Evolutionary conservation across 2,329 filamentous ascomycete species (phyloP), one percentile per base, ranked within the genome.

Genomic region (Penicillium frequentans): DNA sequence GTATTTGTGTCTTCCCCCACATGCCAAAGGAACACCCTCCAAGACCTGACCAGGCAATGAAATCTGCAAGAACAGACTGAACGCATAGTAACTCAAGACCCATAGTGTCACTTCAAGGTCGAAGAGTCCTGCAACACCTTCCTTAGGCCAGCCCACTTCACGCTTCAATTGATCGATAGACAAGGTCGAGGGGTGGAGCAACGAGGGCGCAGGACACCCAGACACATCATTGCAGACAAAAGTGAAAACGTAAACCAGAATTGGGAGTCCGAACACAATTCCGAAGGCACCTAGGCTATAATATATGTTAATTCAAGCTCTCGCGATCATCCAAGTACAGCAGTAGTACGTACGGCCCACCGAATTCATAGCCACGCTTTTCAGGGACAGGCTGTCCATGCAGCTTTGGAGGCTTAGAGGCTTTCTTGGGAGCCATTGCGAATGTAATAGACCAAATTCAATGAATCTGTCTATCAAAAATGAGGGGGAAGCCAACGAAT

Each of bases 211-310:
- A 47, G 93, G 95, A 71, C 95, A 98, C 57, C 95, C 93, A 9
- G 91, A 89, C 62, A 96, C 81, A 73, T 98, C 93, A 78, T 97
- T 98, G 83, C 93, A 97, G 68, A 89, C 81, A 71, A 97, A 96
- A 47, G 87, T 83, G 70, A 93, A 88, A 66, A 87, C 72, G 77
- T 95, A 96, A 66, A 91, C 84, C 62, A 93, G 82, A 43, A 92
- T 59, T 0, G 93, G 93, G 1, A 97, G 85, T 55, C 88, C 87
- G 67, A 96, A 88, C 8, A 90, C 90, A 69, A 98, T 90, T 59
- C 78, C 83, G 59, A 88, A 84, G 35, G 90, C 91, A 55, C 92
- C 93, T 43, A 88, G 80, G 54, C 92, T 96, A 63, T 50, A 45
- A 33, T 46, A 27, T 47, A 14, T 33, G 47, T 55, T 37, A 60